A percentile compares a stretch with the other conserved stretches of the same genome.
Conservation (phyloP, 306 rosid species). For the Quercus bicolor region DNA sequence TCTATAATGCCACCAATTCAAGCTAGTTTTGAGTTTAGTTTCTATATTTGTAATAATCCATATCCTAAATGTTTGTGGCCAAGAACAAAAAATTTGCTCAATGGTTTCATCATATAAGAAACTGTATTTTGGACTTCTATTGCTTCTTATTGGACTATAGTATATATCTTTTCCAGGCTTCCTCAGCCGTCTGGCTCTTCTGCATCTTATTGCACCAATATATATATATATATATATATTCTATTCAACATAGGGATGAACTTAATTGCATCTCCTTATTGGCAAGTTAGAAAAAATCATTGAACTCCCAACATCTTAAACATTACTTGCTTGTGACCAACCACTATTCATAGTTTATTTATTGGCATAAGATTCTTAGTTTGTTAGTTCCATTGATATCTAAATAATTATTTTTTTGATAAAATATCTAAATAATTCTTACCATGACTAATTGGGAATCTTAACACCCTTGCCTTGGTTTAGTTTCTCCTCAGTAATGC, state of each 20-base stretch:
- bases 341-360: neutral
- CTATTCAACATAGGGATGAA: too few species aligned
- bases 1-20: slow-evolving; percentile 10
- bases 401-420: too few species aligned
- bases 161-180: neutral
- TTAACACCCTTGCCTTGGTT: neutral
- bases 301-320: neutral
- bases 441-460: neutral
- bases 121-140: neutral
- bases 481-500: neutral
- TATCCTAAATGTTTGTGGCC: neutral
- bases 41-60: neutral
- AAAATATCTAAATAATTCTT: neutral
- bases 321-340: neutral
- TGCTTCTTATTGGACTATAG: neutral
- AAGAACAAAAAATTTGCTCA: neutral
- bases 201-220: neutral
- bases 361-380: too few species aligned
- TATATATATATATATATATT: neutral
- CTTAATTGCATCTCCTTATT: too few species aligned
- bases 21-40: neutral
- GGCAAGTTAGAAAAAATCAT: too few species aligned
- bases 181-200: neutral
- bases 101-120: neutral
- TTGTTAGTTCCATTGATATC: too few species aligned